Evolutionary conservation across 164 flowering plant species (phyloP).

Genomic region (Sextonia rubra): DNA sequence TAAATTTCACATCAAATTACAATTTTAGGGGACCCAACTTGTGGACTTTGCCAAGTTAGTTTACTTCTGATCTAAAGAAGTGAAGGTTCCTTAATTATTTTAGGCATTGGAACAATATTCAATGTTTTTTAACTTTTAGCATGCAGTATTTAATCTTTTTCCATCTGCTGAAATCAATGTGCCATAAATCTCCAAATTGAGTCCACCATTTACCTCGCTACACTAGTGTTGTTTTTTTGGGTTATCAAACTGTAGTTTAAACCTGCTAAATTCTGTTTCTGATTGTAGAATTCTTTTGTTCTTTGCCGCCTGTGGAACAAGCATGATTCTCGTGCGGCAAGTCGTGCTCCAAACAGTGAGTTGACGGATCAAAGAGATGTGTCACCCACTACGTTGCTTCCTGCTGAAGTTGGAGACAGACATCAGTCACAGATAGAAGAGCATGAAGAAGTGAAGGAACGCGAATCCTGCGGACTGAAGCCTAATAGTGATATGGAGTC

Average conservation of each 20-base stretch:
- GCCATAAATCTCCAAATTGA: no score
- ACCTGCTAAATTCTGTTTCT: background rate
- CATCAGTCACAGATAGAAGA: background rate
- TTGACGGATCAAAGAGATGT: background rate
- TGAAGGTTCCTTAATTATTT: no score
- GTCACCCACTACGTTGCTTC: background rate
- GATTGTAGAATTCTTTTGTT: conserved; percentile 11
- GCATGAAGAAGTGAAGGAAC: background rate
- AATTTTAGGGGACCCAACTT: no score
- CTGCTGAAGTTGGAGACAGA: background rate
- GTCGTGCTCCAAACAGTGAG: conserved; percentile 1
- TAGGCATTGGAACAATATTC: no score
- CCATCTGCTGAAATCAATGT: no score
- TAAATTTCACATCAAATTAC: no score
- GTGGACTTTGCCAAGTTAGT: no score
- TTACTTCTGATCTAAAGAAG: no score
- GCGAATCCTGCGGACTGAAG: background rate
- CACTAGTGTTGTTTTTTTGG: no score
- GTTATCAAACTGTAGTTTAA: background rate
- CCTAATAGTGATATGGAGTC: background rate
- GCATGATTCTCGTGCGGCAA: background rate
- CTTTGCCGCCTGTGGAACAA: conserved; percentile 13
- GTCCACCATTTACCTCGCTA: no score
- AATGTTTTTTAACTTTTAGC: no score
- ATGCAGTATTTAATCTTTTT: no score